These are phyloP conservation scores for Cucurbita argyrosperma DNA, from an alignment of 306 rosid species.

Conservation along the genomic window DNA sequence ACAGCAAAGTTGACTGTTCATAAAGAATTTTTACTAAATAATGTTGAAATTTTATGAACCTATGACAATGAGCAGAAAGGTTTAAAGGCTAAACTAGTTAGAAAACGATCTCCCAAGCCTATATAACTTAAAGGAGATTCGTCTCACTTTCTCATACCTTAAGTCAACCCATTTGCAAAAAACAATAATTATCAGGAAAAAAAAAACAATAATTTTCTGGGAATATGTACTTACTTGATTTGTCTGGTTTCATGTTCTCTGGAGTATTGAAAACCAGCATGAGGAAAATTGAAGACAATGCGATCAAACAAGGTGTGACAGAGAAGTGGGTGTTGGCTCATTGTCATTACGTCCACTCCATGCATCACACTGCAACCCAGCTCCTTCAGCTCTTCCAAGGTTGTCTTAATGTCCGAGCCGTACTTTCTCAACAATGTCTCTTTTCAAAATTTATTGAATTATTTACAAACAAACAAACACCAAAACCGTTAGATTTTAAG, in stretches of 20 bases:
- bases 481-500: not conserved
- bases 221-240: not conserved
- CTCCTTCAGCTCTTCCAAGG: not conserved
- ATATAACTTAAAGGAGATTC: too few relatives aligned
- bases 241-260: not conserved
- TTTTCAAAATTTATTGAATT: not conserved
- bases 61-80: too few relatives aligned
- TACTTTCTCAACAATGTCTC: not conserved
- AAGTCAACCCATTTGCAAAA: too few relatives aligned
- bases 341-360: not conserved
- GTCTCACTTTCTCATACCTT: too few relatives aligned
- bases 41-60: too few relatives aligned
- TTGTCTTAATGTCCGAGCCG: not conserved
- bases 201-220: too few relatives aligned
- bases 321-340: not conserved
- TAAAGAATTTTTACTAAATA: too few relatives aligned
- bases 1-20: too few relatives aligned
- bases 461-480: too few relatives aligned
- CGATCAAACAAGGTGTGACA: not conserved
- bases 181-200: too few relatives aligned
- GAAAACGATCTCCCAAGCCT: too few relatives aligned
- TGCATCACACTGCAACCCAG: not conserved
- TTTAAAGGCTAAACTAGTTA: too few relatives aligned
- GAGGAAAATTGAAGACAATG: constrained; percentile 28
- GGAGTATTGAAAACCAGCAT: constrained; percentile 5